Percentiles rank a stretch among this genome's conserved stretches.
Conservation (phyloP, 148 eudicot species). For the Fagopyrum homotropicum region DNA sequence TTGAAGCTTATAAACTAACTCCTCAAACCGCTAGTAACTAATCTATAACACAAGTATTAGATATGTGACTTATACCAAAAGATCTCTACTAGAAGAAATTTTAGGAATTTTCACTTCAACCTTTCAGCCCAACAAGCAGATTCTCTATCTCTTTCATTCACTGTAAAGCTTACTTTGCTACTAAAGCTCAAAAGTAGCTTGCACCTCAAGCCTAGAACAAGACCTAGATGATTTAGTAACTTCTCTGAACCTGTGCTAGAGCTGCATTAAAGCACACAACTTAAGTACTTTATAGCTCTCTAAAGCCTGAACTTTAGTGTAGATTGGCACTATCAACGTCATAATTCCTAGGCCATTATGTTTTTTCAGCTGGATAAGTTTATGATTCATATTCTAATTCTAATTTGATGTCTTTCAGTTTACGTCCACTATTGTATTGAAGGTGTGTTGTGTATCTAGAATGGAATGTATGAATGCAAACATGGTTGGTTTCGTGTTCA, state of each 20-base stretch:
- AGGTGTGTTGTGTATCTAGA: background rate
- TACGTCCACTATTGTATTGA: background rate
- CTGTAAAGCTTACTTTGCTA: background rate
- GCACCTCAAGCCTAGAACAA: background rate
- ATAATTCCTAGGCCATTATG: background rate
- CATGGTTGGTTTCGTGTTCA: background rate
- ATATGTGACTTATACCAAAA: background rate
- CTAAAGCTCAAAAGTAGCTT: background rate
- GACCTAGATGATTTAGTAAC: no score
- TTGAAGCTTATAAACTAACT: background rate
- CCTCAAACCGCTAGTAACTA: background rate
- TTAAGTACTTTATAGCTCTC: no score
- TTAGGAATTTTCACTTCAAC: background rate
- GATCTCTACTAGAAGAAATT: background rate
- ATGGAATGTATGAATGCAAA: background rate
- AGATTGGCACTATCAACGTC: background rate
- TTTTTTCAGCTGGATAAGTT: background rate
- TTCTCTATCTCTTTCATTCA: background rate
- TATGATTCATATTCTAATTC: background rate
- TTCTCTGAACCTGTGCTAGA: no score
- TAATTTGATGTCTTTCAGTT: background rate
- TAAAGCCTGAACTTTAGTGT: background rate
- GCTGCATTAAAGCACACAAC: no score
- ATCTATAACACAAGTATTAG: background rate
- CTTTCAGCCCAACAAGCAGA: background rate